These are phyloP conservation scores for Gymnopus androsaceus DNA, from an alignment of 1,284 basidiomycete species.

Conservation along the genomic window DNA sequence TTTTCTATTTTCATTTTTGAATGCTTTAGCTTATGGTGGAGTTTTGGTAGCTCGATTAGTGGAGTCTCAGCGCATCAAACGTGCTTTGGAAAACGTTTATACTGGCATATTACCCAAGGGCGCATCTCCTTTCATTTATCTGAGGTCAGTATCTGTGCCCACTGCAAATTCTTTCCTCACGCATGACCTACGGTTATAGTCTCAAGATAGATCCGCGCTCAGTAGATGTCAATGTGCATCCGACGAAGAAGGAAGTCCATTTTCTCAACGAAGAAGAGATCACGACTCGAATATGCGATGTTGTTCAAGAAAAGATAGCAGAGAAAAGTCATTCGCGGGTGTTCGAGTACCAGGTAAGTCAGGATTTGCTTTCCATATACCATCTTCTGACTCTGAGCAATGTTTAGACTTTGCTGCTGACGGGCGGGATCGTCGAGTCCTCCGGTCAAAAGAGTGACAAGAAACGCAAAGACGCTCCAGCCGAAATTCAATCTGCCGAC, in stretches of 20 bases:
- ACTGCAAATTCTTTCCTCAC: slow-evolving; percentile 6
- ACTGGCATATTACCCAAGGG: slow-evolving; percentile 90
- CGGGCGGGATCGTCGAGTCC: slow-evolving; percentile 49
- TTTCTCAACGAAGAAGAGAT: slow-evolving; percentile 94
- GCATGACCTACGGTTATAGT: slow-evolving; percentile 47
- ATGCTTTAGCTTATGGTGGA: background rate
- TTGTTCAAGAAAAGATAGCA: slow-evolving; percentile 67
- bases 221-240: slow-evolving; percentile 98
- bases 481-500: slow-evolving; percentile 42
- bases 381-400: background rate
- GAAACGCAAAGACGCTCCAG: slow-evolving; percentile 39
- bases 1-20: background rate
- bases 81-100: slow-evolving; percentile 88
- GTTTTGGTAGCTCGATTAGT: slow-evolving; percentile 81
- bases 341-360: slow-evolving; percentile 79
- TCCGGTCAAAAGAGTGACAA: slow-evolving; percentile 31
- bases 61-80: slow-evolving; percentile 86
- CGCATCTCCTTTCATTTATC: slow-evolving; percentile 87
- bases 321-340: slow-evolving; percentile 69
- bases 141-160: slow-evolving; percentile 58
- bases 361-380: background rate
- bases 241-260: slow-evolving; percentile 96
- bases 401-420: slow-evolving; percentile 62
- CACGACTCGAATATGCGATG: slow-evolving; percentile 78
- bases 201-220: slow-evolving; percentile 83